These are phyloP conservation scores for Desmodesmus armatus DNA, from an alignment of 139 green algal species.

Conservation along the genomic window DNA sequence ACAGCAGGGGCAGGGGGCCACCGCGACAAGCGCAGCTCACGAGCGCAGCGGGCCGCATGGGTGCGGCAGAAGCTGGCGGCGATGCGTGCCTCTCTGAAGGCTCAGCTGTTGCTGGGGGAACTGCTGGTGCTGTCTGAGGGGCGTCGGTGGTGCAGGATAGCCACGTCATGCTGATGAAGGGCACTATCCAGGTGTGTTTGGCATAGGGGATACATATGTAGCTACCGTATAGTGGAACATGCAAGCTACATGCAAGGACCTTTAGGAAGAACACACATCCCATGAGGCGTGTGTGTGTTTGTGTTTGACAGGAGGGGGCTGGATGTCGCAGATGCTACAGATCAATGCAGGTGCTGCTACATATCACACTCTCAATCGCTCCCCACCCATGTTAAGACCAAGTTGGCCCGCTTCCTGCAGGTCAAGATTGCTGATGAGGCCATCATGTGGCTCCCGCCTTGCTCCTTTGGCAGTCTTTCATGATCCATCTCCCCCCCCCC, in stretches of 20 bases:
- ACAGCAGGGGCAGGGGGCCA: neutral
- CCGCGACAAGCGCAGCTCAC: neutral
- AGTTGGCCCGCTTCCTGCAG: neutral
- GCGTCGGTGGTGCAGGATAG: constrained; percentile 19
- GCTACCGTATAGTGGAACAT: too few species aligned
- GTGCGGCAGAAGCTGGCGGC: neutral
- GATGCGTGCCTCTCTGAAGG: constrained; percentile 45
- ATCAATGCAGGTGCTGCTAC: too few species aligned
- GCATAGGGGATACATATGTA: too few species aligned
- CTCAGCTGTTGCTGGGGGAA: constrained; percentile 44
- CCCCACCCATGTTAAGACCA: too few species aligned
- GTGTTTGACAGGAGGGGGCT: too few species aligned
- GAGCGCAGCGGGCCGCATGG: constrained; percentile 17
- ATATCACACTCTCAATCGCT: too few species aligned
- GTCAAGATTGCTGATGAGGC: constrained; percentile 20
- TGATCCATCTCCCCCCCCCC: too few species aligned
- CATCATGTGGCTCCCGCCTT: neutral
- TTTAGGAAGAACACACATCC: too few species aligned
- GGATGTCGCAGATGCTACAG: neutral
- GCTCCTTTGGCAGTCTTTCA: too few species aligned
- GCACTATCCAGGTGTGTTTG: constrained; percentile 28
- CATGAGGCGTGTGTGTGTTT: too few species aligned
- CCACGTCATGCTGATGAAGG: constrained; percentile 33
- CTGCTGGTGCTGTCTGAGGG: constrained; percentile 53
- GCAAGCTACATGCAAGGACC: too few species aligned